phyloP scores from a whole-genome alignment of 768 basidiomycete genomes.

The Suillus americanus region DNA sequence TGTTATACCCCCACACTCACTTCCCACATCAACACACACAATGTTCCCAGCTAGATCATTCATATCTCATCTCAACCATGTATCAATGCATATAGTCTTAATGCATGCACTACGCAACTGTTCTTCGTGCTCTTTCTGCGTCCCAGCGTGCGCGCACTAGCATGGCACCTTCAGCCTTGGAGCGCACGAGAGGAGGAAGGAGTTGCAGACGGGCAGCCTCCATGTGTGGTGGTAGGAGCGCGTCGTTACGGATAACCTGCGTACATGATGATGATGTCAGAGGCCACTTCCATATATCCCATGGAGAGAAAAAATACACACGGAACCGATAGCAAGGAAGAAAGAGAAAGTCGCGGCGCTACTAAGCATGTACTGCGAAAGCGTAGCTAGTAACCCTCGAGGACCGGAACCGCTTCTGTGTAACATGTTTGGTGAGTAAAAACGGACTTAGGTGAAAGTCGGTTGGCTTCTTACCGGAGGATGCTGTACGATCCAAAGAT shows the following conservation, averaged over 20 bases:
- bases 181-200: conserved; percentile 54
- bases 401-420: conserved; percentile 87
- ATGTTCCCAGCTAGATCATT: conserved; percentile 5
- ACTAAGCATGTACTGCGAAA: conserved; percentile 98
- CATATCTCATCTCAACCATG: conserved; percentile 12
- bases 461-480: conserved; percentile 59
- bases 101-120: conserved; percentile 13
- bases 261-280: not conserved
- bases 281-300: not conserved
- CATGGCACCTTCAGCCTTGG: conserved; percentile 66
- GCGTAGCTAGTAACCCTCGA: conserved; percentile 83
- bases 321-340: conserved; percentile 94
- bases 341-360: conserved; percentile 97
- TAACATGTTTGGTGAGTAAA: conserved; percentile 6
- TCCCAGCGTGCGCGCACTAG: conserved; percentile 78
- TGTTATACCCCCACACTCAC: conserved; percentile 14
- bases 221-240: conserved; percentile 53
- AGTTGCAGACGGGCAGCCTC: conserved; percentile 65
- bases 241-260: conserved; percentile 90
- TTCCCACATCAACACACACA: conserved; percentile 10
- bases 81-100: conserved; percentile 12
- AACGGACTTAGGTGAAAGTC: not conserved
- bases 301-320: conserved; percentile 35
- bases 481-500: conserved; percentile 95
- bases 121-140: conserved; percentile 46